Evolutionary conservation across 176 grass and related monocot species (phyloP).

Genomic region (Triticum turgidum): DNA sequence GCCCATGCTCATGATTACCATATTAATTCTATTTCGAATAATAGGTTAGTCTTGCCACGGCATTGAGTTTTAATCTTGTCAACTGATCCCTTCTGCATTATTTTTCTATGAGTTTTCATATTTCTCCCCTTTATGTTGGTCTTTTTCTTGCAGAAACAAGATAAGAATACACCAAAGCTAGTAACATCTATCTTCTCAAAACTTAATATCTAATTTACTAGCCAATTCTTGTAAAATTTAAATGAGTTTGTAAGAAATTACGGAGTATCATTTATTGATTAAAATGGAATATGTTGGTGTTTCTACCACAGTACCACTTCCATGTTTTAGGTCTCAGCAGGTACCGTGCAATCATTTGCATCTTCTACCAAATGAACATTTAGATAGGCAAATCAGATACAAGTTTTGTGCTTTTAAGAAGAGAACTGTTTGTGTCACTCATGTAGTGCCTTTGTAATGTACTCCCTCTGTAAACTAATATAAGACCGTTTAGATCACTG

Average conservation of each 20-base stretch:
- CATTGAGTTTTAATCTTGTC: conserved; percentile 14
- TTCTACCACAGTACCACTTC: neutral
- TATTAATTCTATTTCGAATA: conserved; percentile 94
- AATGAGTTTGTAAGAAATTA: neutral
- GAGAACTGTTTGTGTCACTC: neutral
- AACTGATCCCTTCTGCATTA: neutral
- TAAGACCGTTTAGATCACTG: no score
- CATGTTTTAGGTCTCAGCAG: conserved; percentile 14
- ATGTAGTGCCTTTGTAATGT: neutral
- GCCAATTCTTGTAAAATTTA: neutral
- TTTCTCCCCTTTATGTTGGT: neutral
- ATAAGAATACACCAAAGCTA: neutral
- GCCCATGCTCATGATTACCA: conserved; percentile 95
- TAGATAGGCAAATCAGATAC: neutral
- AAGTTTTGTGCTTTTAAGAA: neutral
- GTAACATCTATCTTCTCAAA: neutral
- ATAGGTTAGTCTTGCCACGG: conserved; percentile 50
- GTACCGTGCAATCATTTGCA: neutral
- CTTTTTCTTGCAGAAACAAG: neutral
- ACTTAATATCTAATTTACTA: conserved; percentile 14
- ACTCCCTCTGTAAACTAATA: no score
- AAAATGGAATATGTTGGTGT: conserved; percentile 8
- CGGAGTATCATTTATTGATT: conserved; percentile 8
- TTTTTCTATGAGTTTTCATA: neutral
- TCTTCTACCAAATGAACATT: neutral